Evolutionary conservation across 176 grass and related monocot genomes (phyloP).

Genomic region (Rhipidocladum racemiflorum): DNA sequence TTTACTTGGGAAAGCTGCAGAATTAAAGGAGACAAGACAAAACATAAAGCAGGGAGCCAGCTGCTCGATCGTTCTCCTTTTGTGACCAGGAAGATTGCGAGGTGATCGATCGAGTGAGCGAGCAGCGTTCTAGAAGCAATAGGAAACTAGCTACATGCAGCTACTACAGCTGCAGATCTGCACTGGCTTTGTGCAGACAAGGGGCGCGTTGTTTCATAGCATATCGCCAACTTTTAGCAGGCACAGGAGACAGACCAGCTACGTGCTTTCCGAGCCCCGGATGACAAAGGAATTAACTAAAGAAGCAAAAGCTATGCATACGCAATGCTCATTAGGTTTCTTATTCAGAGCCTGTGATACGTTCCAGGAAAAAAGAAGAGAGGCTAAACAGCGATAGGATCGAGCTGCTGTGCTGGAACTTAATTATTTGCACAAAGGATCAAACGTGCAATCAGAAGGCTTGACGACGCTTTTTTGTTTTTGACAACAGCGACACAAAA

Average conservation of each 20-base stretch:
- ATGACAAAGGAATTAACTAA: neutral
- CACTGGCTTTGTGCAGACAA: conserved; percentile 23
- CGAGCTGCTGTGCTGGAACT: neutral
- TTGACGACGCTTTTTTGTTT: neutral
- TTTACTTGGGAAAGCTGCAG: neutral
- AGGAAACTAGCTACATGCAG: neutral
- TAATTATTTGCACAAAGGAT: neutral
- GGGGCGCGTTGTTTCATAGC: conserved; percentile 17
- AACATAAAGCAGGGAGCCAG: neutral
- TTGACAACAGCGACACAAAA: neutral
- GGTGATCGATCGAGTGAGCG: neutral
- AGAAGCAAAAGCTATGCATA: neutral
- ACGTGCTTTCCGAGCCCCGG: neutral
- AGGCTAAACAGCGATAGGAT: neutral
- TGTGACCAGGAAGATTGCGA: conserved; percentile 34
- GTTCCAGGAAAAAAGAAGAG: neutral
- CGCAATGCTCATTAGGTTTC: neutral
- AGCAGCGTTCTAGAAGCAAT: conserved; percentile 14
- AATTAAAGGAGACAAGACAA: neutral
- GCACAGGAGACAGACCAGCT: conserved; percentile 15
- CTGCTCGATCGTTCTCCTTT: neutral
- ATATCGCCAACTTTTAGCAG: conserved; percentile 2
- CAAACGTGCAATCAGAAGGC: neutral
- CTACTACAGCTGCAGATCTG: neutral
- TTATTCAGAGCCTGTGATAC: neutral